Conservation (phyloP, 345 rosid species). For the Lepidium africanum region DNA sequence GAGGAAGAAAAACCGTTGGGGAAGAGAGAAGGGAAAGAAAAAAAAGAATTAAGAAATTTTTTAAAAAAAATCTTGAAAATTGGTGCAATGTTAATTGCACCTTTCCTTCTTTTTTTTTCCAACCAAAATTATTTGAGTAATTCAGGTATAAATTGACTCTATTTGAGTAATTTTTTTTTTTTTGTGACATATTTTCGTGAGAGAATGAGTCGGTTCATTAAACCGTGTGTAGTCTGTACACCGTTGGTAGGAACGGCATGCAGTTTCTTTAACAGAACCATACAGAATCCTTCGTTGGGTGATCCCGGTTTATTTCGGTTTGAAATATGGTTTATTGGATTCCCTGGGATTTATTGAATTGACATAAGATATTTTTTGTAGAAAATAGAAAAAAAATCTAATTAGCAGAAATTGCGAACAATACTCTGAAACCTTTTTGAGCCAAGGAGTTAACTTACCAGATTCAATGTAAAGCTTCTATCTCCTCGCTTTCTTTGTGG, state of each 20-base stretch:
- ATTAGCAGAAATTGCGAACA: neutral
- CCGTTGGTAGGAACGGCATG: neutral
- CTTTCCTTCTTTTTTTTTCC: no score
- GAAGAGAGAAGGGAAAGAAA: no score
- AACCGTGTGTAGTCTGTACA: no score
- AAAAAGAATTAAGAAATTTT: no score
- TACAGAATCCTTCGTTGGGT: neutral
- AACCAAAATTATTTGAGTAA: no score
- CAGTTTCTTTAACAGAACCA: neutral
- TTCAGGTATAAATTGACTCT: no score
- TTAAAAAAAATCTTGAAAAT: no score
- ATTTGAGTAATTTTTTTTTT: no score
- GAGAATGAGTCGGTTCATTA: no score
- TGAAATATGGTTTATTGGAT: neutral
- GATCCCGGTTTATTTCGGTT: neutral
- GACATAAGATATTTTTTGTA: neutral
- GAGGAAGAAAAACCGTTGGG: no score
- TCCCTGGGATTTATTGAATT: neutral
- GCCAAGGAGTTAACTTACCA: conserved; percentile 1
- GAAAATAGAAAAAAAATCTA: neutral
- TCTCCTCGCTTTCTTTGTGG: neutral
- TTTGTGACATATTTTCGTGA: no score
- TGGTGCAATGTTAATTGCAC: no score
- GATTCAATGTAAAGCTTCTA: neutral
- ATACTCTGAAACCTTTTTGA: neutral